These are phyloP conservation scores for Cephaloascus fragrans DNA, from an alignment of 805 yeast species.

Conservation along the genomic window DNA sequence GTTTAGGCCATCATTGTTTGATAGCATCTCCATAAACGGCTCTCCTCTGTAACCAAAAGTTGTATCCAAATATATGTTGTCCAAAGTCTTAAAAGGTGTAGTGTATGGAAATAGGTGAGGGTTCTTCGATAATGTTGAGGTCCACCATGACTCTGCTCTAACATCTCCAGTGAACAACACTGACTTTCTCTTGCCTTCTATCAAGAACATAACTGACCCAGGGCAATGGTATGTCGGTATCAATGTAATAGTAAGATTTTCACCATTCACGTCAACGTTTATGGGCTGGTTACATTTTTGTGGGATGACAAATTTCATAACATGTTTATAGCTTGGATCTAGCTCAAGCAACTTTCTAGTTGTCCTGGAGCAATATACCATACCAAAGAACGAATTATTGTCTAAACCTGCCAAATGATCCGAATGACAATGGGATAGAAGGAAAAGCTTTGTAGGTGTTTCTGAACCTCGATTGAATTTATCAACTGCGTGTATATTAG, in stretches of 20 bases:
- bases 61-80: conserved; percentile 44
- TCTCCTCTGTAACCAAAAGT: conserved; percentile 40
- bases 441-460: conserved; percentile 2
- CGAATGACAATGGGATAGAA: conserved; percentile 11
- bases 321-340: conserved; percentile 6
- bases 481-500: no score
- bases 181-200: conserved; percentile 21
- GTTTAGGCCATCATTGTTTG: conserved; percentile 30
- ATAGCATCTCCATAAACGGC: conserved; percentile 34
- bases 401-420: conserved; percentile 10
- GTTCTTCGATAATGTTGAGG: conserved; percentile 22
- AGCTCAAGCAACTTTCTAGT: conserved; percentile 12
- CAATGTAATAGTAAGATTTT: conserved; percentile 23
- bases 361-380: conserved; percentile 4
- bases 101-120: conserved; percentile 32
- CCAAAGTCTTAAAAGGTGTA: conserved; percentile 19
- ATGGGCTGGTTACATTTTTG: conserved; percentile 12
- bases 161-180: conserved; percentile 49
- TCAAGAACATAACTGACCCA: conserved; percentile 45
- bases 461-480: not conserved
- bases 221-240: conserved; percentile 51
- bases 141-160: conserved; percentile 47
- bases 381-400: conserved; percentile 8
- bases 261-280: conserved; percentile 8
- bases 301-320: conserved; percentile 10